Conservation (phyloP, 202 grass and related monocot genomes). For the Saccharum hybrid region DNA sequence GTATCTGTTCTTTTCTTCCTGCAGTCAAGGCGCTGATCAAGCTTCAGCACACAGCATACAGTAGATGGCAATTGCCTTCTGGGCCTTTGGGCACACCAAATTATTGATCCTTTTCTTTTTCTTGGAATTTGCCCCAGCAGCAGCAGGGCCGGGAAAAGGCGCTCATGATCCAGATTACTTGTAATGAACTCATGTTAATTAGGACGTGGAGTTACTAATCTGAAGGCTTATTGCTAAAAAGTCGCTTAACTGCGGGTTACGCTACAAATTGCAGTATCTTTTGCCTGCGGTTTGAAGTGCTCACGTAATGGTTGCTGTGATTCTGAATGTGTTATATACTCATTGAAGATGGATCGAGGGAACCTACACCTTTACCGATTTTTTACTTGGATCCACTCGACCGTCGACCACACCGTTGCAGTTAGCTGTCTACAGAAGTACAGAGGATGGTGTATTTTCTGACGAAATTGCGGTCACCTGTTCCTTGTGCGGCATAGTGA, state of each 20-base stretch:
- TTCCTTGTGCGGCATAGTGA: background rate
- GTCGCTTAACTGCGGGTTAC: background rate
- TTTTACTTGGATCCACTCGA: background rate
- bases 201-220: conserved; percentile 30
- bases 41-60: background rate
- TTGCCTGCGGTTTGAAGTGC: conserved; percentile 38
- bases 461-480: background rate
- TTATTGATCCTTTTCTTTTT: background rate
- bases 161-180: background rate
- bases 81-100: background rate
- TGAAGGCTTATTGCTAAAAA: background rate
- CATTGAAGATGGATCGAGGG: conserved; percentile 7
- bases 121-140: conserved; percentile 17
- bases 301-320: background rate
- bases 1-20: background rate
- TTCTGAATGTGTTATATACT: conserved; percentile 19
- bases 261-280: conserved; percentile 21
- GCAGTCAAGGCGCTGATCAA: background rate
- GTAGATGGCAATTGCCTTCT: background rate
- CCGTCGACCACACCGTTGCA: background rate
- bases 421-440: background rate
- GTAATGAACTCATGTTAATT: background rate
- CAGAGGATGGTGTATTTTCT: background rate
- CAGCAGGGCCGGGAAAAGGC: conserved; percentile 6
- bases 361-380: background rate